Evolutionary conservation across 192 early-diverging fungal genomes (phyloP).

Genomic region (Cladochytrium replicatum): DNA sequence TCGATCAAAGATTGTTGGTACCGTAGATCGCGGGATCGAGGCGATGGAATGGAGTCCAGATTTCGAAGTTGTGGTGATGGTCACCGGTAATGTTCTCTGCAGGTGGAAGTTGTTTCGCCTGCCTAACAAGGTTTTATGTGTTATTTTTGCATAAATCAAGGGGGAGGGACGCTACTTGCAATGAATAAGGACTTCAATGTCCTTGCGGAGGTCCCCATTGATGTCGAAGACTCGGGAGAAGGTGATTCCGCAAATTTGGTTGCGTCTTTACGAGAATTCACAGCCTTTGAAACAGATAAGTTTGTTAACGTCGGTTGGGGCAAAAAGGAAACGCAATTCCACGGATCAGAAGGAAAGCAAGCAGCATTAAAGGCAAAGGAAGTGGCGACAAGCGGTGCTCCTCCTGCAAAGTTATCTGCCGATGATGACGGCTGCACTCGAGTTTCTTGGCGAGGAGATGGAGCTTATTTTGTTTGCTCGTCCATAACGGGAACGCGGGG

Average conservation of each 20-base stretch:
- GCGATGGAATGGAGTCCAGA: conserved; percentile 82
- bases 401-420: conserved; percentile 19
- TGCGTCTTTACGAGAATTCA: not conserved
- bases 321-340: conserved; percentile 93
- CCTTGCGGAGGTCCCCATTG: conserved; percentile 67
- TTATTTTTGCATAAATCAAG: conserved; percentile 17
- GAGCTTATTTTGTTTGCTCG: conserved; percentile 69
- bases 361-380: conserved; percentile 45
- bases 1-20: conserved; percentile 61
- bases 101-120: not conserved
- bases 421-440: conserved; percentile 65
- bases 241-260: conserved; percentile 34
- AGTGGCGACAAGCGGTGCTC: conserved; percentile 23
- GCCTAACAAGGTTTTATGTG: conserved; percentile 6
- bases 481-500: conserved; percentile 44
- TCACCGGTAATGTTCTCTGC: conserved; percentile 73
- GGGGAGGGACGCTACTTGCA: conserved; percentile 53
- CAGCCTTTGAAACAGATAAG: conserved; percentile 26
- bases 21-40: conserved; percentile 62
- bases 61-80: conserved; percentile 68
- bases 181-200: conserved; percentile 95
- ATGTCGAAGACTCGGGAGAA: conserved; percentile 58
- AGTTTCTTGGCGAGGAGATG: conserved; percentile 88
- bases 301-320: conserved; percentile 92
- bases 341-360: conserved; percentile 76